phyloP scores from a whole-genome alignment of 805 yeast genomes.

The Candida sonorensis region DNA sequence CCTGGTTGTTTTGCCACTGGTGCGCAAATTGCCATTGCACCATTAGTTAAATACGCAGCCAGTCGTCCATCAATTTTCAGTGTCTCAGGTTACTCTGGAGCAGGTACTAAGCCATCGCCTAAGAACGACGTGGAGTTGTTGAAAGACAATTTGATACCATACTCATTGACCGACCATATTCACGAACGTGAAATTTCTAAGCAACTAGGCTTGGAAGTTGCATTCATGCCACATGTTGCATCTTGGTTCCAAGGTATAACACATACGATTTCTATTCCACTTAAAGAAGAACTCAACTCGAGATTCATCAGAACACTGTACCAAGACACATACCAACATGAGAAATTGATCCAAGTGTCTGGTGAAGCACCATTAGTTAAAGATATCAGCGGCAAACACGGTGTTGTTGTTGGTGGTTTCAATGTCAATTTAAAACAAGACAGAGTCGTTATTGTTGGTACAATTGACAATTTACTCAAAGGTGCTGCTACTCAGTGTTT shows the following conservation, averaged over 20 bases:
- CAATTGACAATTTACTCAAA: slow-evolving; percentile 91
- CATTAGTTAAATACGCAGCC: slow-evolving; percentile 58
- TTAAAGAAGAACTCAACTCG: slow-evolving; percentile 62
- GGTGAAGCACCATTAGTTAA: slow-evolving; percentile 93
- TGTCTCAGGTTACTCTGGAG: slow-evolving; percentile 97
- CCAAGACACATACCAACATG: slow-evolving; percentile 84
- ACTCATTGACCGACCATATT: slow-evolving; percentile 91
- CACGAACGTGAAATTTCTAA: slow-evolving; percentile 91
- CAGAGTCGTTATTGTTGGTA: slow-evolving; percentile 90
- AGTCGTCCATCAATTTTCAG: slow-evolving; percentile 88
- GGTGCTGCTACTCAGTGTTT: slow-evolving; percentile 99
- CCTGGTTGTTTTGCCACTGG: slow-evolving; percentile 99
- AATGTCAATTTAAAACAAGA: slow-evolving; percentile 84
- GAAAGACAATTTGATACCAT: slow-evolving; percentile 83
- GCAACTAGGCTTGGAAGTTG: slow-evolving; percentile 71
- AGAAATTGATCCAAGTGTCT: slow-evolving; percentile 73
- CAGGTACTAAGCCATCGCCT: slow-evolving; percentile 98
- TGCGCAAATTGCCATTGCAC: slow-evolving; percentile 88
- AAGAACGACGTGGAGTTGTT: slow-evolving; percentile 79
- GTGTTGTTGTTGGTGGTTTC: slow-evolving; percentile 92
- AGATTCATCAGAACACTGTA: slow-evolving; percentile 80
- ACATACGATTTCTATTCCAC: slow-evolving; percentile 85
- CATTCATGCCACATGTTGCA: slow-evolving; percentile 96
- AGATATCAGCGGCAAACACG: slow-evolving; percentile 91
- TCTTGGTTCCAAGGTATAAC: slow-evolving; percentile 99